Evolutionary conservation across 1,284 basidiomycete species (phyloP).

Genomic region (Exsudoporus floridanus): DNA sequence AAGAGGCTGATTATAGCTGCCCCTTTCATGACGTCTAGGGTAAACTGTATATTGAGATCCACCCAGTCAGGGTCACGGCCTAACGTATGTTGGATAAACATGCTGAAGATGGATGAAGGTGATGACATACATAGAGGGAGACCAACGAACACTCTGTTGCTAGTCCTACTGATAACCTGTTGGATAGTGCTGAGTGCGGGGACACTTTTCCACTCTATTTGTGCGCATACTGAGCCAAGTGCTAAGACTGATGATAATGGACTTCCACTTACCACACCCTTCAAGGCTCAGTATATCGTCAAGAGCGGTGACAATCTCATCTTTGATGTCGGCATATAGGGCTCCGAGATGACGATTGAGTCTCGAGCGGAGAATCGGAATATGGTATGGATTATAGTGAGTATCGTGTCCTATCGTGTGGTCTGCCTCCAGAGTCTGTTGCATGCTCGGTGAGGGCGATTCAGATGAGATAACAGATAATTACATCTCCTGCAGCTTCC

Average conservation of each 20-base stretch:
- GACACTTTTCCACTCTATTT: constrained; percentile 34
- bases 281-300: constrained; percentile 25
- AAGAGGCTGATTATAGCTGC: constrained; percentile 35
- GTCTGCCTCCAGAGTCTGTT: constrained; percentile 2
- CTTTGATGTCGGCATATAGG: constrained; percentile 30
- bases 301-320: constrained; percentile 37
- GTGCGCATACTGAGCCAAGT: not conserved
- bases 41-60: constrained; percentile 36
- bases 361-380: constrained; percentile 23
- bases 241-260: not conserved
- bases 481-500: constrained; percentile 12
- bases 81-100: constrained; percentile 10
- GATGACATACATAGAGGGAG: constrained; percentile 38
- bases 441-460: not conserved
- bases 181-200: constrained; percentile 18
- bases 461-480: not conserved
- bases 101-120: not conserved
- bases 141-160: constrained; percentile 42
- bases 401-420: constrained; percentile 25
- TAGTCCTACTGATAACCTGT: constrained; percentile 35
- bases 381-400: constrained; percentile 31
- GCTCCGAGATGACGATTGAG: constrained; percentile 34
- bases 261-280: constrained; percentile 15
- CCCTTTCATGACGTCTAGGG: constrained; percentile 36
- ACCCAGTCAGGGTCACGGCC: constrained; percentile 42